Evolutionary conservation across 345 rosid genomes (phyloP).

Genomic region (Ricinus communis): DNA sequence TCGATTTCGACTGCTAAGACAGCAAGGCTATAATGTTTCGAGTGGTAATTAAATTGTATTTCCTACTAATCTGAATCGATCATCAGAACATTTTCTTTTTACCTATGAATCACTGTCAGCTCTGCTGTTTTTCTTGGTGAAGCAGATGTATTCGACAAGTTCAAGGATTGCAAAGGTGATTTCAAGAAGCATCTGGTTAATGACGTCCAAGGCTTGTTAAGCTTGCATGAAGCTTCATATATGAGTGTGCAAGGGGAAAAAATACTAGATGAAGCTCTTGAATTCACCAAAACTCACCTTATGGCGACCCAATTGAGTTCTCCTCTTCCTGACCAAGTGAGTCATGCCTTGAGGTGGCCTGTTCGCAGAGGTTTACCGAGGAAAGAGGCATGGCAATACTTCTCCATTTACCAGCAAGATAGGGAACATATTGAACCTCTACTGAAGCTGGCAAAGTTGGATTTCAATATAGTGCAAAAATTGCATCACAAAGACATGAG

Average conservation of each 20-base stretch:
- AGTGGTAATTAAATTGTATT: neutral
- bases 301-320: too few relatives aligned
- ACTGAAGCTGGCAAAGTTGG: conserved; percentile 29
- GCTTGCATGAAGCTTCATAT: conserved; percentile 24
- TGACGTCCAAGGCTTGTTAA: conserved; percentile 16
- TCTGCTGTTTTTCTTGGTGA: neutral
- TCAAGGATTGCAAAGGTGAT: neutral
- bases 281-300: neutral
- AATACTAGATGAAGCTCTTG: conserved; percentile 12
- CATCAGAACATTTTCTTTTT: too few relatives aligned
- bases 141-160: neutral
- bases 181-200: neutral
- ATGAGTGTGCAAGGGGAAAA: conserved; percentile 10
- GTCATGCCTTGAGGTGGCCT: conserved; percentile 9
- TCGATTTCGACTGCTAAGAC: conserved; percentile 25
- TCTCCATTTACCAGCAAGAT: conserved; percentile 19
- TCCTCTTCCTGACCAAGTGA: neutral
- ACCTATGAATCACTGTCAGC: neutral
- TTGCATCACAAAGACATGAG: conserved; percentile 18
- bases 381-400: conserved; percentile 19
- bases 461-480: conserved; percentile 16
- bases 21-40: conserved; percentile 21
- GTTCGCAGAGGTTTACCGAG: conserved; percentile 17
- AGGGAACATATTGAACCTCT: neutral
- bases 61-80: neutral